These are phyloP conservation scores for Thalassiosira allenii DNA, from an alignment of 352 stramenopile species.

Conservation along the genomic window DNA sequence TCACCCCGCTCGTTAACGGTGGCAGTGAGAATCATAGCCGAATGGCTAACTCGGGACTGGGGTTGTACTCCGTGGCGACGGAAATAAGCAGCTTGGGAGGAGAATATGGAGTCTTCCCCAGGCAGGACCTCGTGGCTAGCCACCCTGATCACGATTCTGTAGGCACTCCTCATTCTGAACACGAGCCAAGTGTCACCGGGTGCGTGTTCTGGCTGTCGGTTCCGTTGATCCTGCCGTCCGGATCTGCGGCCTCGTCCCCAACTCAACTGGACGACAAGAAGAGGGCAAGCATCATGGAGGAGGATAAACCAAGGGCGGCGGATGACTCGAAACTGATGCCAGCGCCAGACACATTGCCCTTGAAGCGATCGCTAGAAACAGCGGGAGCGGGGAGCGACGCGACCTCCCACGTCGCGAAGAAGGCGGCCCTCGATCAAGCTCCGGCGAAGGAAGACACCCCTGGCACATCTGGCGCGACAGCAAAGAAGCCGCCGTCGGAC, in stretches of 20 bases:
- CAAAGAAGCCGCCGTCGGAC: background rate
- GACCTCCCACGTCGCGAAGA: too few species aligned
- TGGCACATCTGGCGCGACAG: background rate
- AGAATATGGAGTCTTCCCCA: constrained; percentile 65
- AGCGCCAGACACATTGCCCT: too few species aligned
- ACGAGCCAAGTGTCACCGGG: constrained; percentile 41
- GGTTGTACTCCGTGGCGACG: constrained; percentile 74
- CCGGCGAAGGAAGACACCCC: background rate
- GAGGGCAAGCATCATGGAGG: background rate
- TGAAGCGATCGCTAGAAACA: too few species aligned
- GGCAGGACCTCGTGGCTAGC: constrained; percentile 21
- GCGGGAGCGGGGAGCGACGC: too few species aligned
- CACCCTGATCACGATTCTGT: background rate
- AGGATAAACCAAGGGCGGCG: too few species aligned
- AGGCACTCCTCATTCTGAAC: background rate
- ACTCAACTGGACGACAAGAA: constrained; percentile 1
- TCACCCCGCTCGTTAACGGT: constrained; percentile 36
- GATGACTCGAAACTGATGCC: too few species aligned
- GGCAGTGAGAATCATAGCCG: constrained; percentile 5
- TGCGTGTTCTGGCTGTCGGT: constrained; percentile 76
- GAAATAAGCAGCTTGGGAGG: constrained; percentile 73
- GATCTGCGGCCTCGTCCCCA: background rate
- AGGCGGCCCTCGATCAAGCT: too few species aligned
- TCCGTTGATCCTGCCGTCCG: constrained; percentile 38
- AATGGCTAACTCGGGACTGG: constrained; percentile 42